Percentiles rank a stretch among this genome's conserved stretches.
phyloP scores from a whole-genome alignment of 2,329 filamentous ascomycete genomes.

The Colletotrichum eremochloae region DNA sequence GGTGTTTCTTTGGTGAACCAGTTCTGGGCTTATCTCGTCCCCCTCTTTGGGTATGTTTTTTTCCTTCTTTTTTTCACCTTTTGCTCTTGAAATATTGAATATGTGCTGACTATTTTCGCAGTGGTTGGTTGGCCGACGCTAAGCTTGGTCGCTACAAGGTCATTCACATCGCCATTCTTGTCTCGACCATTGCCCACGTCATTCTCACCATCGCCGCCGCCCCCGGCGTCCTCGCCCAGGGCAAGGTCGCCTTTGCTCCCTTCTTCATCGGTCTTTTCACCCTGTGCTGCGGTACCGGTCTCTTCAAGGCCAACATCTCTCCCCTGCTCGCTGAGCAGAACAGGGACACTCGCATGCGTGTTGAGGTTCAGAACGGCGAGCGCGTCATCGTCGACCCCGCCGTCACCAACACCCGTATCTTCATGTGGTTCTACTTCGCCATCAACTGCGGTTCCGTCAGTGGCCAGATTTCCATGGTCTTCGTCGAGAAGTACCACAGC shows the following conservation, averaged over 20 bases:
- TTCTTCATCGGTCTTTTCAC: constrained; percentile 75
- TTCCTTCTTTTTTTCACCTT: constrained; percentile 10
- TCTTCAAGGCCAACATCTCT: constrained; percentile 86
- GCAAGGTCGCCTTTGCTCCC: constrained; percentile 70
- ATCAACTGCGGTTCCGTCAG: constrained; percentile 76
- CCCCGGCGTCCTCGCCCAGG: constrained; percentile 71
- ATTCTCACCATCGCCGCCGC: constrained; percentile 76
- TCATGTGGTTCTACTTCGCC: constrained; percentile 70
- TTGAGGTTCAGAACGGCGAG: constrained; percentile 70
- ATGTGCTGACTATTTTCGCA: constrained; percentile 41
- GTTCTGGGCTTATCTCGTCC: constrained; percentile 74
- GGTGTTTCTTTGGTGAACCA: constrained; percentile 66
- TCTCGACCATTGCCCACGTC: constrained; percentile 75
- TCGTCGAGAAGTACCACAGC: constrained; percentile 81
- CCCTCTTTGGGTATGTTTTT: constrained; percentile 63
- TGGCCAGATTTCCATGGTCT: constrained; percentile 76
- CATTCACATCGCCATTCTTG: constrained; percentile 75
- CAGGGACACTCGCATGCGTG: constrained; percentile 67
- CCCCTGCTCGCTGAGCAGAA: constrained; percentile 80
- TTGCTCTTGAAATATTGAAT: background rate
- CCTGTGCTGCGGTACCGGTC: constrained; percentile 76
- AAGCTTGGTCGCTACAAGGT: constrained; percentile 81
- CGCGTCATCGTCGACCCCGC: constrained; percentile 79
- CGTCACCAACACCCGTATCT: constrained; percentile 76
- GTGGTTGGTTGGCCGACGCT: constrained; percentile 74